A percentile compares a stretch with the other conserved stretches of the same genome.
phyloP scores from a whole-genome alignment of 306 rosid species.

The Urtica urens region DNA sequence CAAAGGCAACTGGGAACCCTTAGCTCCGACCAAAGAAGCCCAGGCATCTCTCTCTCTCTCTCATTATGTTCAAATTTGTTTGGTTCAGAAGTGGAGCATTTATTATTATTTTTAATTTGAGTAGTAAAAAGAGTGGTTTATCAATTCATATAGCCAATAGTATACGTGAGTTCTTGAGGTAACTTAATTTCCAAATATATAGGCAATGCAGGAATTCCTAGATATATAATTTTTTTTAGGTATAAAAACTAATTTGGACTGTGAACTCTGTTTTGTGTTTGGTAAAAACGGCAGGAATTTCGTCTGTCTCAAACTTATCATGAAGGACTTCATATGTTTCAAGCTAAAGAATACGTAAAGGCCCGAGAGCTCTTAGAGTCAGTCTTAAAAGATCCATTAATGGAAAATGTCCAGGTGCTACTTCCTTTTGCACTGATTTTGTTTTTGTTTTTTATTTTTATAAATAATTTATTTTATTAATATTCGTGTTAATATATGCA shows the following conservation, averaged over 20 bases:
- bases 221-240: not conserved
- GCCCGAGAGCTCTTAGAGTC: slow-evolving; percentile 72
- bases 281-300: slow-evolving; percentile 69
- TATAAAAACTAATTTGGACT: not conserved
- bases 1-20: slow-evolving; percentile 74
- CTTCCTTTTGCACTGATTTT: not conserved
- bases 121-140: no score
- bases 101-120: no score
- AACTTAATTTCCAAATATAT: no score
- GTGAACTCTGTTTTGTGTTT: not conserved
- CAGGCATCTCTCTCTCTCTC: slow-evolving; percentile 41
- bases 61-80: no score
- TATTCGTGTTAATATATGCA: slow-evolving; percentile 19
- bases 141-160: no score
- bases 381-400: slow-evolving; percentile 71
- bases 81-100: no score
- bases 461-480: slow-evolving; percentile 14
- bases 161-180: no score
- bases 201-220: no score
- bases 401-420: slow-evolving; percentile 53
- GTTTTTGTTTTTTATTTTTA: slow-evolving; percentile 4
- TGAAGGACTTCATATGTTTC: slow-evolving; percentile 78
- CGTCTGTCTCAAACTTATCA: slow-evolving; percentile 89
- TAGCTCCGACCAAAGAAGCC: slow-evolving; percentile 97
- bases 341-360: slow-evolving; percentile 73